A percentile compares a stretch with the other conserved stretches of the same genome.
These are phyloP conservation scores for Dianthus caryophyllus DNA, from an alignment of 148 eudicot species.

Conservation along the genomic window DNA sequence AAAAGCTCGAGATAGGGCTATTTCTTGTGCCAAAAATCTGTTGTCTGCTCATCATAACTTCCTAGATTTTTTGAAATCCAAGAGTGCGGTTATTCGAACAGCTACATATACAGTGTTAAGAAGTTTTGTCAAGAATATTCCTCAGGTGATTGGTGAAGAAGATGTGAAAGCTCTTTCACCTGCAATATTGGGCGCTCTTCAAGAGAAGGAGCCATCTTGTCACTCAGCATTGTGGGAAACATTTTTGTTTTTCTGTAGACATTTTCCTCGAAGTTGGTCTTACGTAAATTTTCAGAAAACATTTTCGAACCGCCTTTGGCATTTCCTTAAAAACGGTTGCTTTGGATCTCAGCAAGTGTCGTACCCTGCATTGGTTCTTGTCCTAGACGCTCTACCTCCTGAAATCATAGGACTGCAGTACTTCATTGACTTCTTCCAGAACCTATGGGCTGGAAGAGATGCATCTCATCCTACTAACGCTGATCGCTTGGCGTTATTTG, in stretches of 20 bases:
- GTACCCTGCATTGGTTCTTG: conserved; percentile 73
- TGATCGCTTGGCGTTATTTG: conserved; percentile 59
- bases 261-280: conserved; percentile 72
- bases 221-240: conserved; percentile 90
- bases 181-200: conserved; percentile 75
- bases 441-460: conserved; percentile 77
- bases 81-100: conserved; percentile 64
- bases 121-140: conserved; percentile 69
- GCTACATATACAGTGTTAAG: conserved; percentile 69
- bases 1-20: conserved; percentile 50
- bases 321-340: conserved; percentile 80
- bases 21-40: conserved; percentile 61
- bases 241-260: conserved; percentile 51
- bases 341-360: conserved; percentile 95
- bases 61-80: conserved; percentile 65
- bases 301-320: conserved; percentile 57
- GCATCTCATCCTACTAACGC: conserved; percentile 45
- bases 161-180: conserved; percentile 59
- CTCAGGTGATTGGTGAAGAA: conserved; percentile 59
- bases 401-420: conserved; percentile 44
- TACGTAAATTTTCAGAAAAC: conserved; percentile 59
- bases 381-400: conserved; percentile 68
- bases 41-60: conserved; percentile 61
- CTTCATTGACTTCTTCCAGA: conserved; percentile 68
- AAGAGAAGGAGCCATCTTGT: conserved; percentile 81